Conservation (phyloP, 768 basidiomycete genomes). For the Leccinum olivaceopallidum region DNA sequence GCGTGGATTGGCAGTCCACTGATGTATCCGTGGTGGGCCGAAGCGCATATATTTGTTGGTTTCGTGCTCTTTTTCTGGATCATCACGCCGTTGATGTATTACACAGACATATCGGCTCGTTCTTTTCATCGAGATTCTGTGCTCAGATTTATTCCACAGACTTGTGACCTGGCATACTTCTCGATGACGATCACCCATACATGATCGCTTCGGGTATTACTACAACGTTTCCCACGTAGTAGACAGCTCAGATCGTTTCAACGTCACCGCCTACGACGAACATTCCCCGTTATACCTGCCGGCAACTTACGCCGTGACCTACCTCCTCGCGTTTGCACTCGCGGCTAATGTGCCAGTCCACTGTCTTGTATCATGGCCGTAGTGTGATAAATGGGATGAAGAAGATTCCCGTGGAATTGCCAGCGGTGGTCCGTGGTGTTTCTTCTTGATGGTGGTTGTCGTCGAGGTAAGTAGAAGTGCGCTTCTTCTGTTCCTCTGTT, state of each 20-base stretch:
- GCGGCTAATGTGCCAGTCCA: slow-evolving; percentile 87
- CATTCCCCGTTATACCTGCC: slow-evolving; percentile 94
- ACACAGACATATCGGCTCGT: too few relatives aligned
- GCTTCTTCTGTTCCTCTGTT: slow-evolving; percentile 4
- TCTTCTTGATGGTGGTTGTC: slow-evolving; percentile 68
- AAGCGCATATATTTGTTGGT: too few relatives aligned
- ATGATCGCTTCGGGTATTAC: slow-evolving; percentile 70
- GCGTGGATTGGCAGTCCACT: too few relatives aligned
- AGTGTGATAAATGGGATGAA: slow-evolving; percentile 71
- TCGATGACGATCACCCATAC: slow-evolving; percentile 73
- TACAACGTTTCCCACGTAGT: slow-evolving; percentile 83
- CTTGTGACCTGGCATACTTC: too few relatives aligned
- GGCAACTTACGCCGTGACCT: slow-evolving; percentile 85
- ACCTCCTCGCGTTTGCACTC: slow-evolving; percentile 83
- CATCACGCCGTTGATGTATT: too few relatives aligned
- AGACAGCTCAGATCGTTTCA: slow-evolving; percentile 61
- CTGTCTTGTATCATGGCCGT: slow-evolving; percentile 78
- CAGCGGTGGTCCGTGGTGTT: slow-evolving; percentile 22
- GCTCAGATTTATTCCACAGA: too few relatives aligned
- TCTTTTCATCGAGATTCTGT: not conserved
- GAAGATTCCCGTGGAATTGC: slow-evolving; percentile 66
- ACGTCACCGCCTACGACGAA: slow-evolving; percentile 69
- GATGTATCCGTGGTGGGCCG: too few relatives aligned
- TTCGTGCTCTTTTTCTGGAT: too few relatives aligned
- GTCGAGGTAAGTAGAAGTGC: slow-evolving; percentile 54